phyloP scores from a whole-genome alignment of 2,329 filamentous ascomycete genomes.

The Penicillium sp. region DNA sequence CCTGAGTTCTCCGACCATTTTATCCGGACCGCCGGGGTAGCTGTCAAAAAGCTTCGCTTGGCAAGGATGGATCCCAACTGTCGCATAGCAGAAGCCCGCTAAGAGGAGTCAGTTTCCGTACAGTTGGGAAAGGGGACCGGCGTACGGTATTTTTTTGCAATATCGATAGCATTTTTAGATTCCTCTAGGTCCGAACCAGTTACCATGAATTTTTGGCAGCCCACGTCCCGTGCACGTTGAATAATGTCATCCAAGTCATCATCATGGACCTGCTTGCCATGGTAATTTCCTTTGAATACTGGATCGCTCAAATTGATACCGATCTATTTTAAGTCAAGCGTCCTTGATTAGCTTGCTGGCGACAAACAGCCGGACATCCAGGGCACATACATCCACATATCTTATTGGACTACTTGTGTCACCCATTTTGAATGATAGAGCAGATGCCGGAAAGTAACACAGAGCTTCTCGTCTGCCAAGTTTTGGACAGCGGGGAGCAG shows the following conservation, averaged over 20 bases:
- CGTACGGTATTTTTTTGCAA: constrained; percentile 77
- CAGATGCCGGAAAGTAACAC: constrained; percentile 13
- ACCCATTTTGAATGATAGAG: constrained; percentile 36
- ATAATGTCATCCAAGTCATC: constrained; percentile 67
- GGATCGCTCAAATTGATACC: constrained; percentile 96
- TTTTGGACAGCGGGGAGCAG: constrained; percentile 10
- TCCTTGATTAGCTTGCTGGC: constrained; percentile 21
- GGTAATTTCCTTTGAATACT: constrained; percentile 83
- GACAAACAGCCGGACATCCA: background rate
- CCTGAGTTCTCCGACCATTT: constrained; percentile 63
- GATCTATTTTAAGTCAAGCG: constrained; percentile 55
- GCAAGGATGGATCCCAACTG: constrained; percentile 93
- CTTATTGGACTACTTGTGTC: constrained; percentile 41
- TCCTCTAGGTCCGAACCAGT: constrained; percentile 87
- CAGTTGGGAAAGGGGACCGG: constrained; percentile 26
- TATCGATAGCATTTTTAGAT: constrained; percentile 72
- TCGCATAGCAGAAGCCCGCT: constrained; percentile 85
- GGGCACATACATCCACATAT: constrained; percentile 53
- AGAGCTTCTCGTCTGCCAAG: constrained; percentile 19
- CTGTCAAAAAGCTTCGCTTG: constrained; percentile 77
- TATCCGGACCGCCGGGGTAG: constrained; percentile 51
- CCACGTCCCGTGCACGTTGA: constrained; percentile 74
- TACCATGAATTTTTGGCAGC: constrained; percentile 88
- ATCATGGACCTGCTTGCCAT: constrained; percentile 69
- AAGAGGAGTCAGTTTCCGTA: constrained; percentile 15